A percentile compares a stretch with the other conserved stretches of the same genome.
phyloP scores from a whole-genome alignment of 1,139 yeast species.

The Saccharomyces hybrid region DNA sequence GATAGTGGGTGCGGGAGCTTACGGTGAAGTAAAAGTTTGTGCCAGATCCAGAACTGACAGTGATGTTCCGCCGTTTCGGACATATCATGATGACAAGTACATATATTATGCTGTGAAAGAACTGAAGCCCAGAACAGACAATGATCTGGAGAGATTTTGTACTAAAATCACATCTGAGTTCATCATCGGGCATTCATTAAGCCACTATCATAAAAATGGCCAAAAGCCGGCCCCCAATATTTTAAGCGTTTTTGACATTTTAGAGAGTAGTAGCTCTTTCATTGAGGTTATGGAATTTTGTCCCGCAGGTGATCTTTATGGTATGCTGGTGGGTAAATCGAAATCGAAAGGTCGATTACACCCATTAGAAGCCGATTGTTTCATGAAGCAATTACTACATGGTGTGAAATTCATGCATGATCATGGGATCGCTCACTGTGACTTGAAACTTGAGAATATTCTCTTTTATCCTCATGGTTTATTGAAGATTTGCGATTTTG shows the following conservation, averaged over 20 bases:
- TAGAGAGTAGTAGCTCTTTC: constrained; percentile 49
- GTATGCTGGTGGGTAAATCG: constrained; percentile 34
- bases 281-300: constrained; percentile 70
- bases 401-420: constrained; percentile 61
- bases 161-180: constrained; percentile 68
- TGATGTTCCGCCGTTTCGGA: constrained; percentile 20
- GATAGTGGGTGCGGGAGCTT: constrained; percentile 58
- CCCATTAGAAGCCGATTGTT: constrained; percentile 57
- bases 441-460: constrained; percentile 60
- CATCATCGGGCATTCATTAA: constrained; percentile 59
- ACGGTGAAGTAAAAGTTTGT: constrained; percentile 55
- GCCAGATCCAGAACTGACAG: constrained; percentile 32
- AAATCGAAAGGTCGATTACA: constrained; percentile 26
- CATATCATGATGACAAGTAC: constrained; percentile 17
- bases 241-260: constrained; percentile 57
- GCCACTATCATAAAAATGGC: constrained; percentile 31
- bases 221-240: constrained; percentile 42
- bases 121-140: constrained; percentile 41
- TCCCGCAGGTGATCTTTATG: constrained; percentile 61
- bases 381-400: constrained; percentile 54
- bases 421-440: constrained; percentile 72
- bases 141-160: constrained; percentile 49
- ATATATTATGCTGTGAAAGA: constrained; percentile 64
- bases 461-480: constrained; percentile 42
- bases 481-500: constrained; percentile 60